phyloP scores from a whole-genome alignment of 75 land plant species.

The Pinus tabuliformis region DNA sequence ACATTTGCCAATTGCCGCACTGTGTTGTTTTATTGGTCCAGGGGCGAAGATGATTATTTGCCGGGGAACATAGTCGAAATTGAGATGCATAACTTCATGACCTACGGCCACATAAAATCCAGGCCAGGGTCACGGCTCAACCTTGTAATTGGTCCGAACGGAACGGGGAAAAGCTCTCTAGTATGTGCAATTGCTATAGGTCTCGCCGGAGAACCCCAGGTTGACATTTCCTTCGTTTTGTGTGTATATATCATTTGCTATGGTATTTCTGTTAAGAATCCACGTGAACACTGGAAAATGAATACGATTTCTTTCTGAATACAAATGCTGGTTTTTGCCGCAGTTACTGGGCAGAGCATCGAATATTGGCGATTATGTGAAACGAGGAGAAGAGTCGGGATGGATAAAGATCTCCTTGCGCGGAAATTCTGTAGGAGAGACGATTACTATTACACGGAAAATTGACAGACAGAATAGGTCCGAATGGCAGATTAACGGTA shows the following conservation, averaged over 20 bases:
- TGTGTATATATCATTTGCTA: not conserved
- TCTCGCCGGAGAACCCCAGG: conserved; percentile 92
- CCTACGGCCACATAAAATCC: conserved; percentile 62
- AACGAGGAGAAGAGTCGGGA: too few relatives aligned
- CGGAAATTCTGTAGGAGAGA: too few relatives aligned
- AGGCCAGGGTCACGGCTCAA: conserved; percentile 90
- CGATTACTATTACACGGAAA: too few relatives aligned
- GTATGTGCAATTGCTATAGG: conserved; percentile 96
- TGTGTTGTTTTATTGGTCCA: not conserved
- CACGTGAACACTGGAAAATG: not conserved
- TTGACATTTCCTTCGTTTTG: conserved; percentile 12
- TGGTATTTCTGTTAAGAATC: not conserved
- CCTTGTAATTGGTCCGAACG: conserved; percentile 94
- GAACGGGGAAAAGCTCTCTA: conserved; percentile 92
- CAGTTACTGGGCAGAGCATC: conserved; percentile 87
- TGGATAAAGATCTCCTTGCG: too few relatives aligned
- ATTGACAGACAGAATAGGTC: too few relatives aligned
- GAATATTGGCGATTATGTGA: conserved; percentile 90
- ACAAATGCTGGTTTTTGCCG: not conserved
- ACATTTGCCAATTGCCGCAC: too few relatives aligned
- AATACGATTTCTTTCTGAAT: too few relatives aligned
- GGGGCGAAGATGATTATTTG: conserved; percentile 75
- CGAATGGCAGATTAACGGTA: conserved; percentile 51
- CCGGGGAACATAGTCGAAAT: conserved; percentile 89
- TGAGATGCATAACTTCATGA: conserved; percentile 92